Evolutionary conservation across 495 filamentous ascomycete genomes (phyloP).

Genomic region (Aspergillus kassunensis): DNA sequence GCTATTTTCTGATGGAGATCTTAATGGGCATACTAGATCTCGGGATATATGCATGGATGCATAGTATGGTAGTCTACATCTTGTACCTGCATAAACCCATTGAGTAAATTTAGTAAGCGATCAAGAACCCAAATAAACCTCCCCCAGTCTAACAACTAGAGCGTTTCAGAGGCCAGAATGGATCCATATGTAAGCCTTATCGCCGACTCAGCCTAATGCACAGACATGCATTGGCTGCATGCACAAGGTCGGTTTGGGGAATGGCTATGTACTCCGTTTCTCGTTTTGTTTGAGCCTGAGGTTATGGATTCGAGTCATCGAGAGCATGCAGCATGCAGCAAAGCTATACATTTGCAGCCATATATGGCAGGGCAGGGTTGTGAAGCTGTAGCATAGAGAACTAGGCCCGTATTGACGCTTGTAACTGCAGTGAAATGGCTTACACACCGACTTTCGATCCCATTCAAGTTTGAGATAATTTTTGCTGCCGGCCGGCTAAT

Average conservation of each 20-base stretch:
- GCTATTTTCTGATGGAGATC: constrained; percentile 53
- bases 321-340: background rate
- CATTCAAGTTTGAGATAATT: no score
- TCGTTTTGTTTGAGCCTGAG: no score
- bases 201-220: background rate
- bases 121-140: background rate
- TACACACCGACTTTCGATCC: no score
- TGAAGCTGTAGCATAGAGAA: no score
- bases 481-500: background rate
- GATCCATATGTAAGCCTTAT: constrained; percentile 5
- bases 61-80: no score
- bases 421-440: no score
- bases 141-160: background rate
- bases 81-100: background rate
- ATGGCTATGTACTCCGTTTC: background rate
- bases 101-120: background rate
- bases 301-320: background rate
- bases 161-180: background rate
- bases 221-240: constrained; percentile 7
- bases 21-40: no score
- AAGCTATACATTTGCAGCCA: no score
- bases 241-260: constrained; percentile 12
- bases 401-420: no score
- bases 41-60: no score
- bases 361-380: no score